Conservation (phyloP, 148 eudicot genomes). For the Arctostaphylos glauca region DNA sequence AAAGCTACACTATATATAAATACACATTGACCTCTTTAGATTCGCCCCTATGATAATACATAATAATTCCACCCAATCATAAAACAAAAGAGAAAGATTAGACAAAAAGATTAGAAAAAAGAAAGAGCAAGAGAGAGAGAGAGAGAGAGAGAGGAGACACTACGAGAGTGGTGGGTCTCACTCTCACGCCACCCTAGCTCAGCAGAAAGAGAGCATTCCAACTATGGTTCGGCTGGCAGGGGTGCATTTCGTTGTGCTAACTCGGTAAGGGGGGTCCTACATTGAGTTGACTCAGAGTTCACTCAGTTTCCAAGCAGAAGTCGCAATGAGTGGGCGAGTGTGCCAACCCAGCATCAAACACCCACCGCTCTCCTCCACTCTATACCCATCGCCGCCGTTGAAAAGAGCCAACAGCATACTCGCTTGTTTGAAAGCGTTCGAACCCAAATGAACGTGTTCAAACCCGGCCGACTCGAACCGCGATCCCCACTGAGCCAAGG, state of each 20-base stretch:
- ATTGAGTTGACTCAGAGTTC: no score
- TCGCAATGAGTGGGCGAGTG: constrained; percentile 78
- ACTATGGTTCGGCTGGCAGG: background rate
- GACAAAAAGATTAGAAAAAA: no score
- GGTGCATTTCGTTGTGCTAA: constrained; percentile 41
- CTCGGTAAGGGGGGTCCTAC: no score
- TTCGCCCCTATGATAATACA: constrained; percentile 16
- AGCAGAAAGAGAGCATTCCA: background rate
- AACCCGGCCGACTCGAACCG: constrained; percentile 64
- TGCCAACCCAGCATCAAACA: constrained; percentile 86
- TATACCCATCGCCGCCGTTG: constrained; percentile 70
- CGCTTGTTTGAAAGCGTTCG: constrained; percentile 84
- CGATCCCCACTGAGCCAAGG: constrained; percentile 62
- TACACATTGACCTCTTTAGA: constrained; percentile 18
- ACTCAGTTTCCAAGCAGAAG: constrained; percentile 83
- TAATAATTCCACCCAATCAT: constrained; percentile 5
- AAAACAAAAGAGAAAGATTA: background rate
- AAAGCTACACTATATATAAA: background rate
- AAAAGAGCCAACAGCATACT: constrained; percentile 65
- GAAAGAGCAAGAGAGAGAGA: background rate
- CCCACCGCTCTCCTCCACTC: constrained; percentile 69
- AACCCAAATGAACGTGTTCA: constrained; percentile 53
- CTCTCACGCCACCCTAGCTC: constrained; percentile 10
- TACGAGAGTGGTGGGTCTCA: constrained; percentile 17
- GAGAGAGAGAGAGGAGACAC: background rate